Evolutionary conservation across 805 yeast species (phyloP), one percentile per base, ranked within the genome.

Genomic region (Phaffomyces opuntiae): DNA sequence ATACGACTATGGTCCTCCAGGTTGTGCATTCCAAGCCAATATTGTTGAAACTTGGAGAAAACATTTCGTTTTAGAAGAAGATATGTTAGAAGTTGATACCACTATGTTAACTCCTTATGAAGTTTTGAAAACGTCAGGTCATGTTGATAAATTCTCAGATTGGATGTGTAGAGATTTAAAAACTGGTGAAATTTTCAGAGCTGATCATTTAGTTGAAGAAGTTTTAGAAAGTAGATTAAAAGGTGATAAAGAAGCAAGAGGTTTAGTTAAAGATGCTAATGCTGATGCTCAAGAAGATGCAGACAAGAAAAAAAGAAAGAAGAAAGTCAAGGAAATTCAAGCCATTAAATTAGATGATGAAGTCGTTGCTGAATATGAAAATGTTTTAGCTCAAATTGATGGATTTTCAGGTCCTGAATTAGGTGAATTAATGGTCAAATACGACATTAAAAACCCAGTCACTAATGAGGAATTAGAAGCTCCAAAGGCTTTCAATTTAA

Each of bases 1-100:
- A 48, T 93, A 87, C 67, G 99, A 93, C 67, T 93, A 90, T 64
- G 99, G 99, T 72, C 99, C 99, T 52, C 97, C 99, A 65, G 99
- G 99, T 52, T 91, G 98, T 73, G 95, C 98, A 12, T 79, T 93
- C 69, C 98, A 91, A 74, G 96, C 97, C 60, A 91, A 93, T 67
- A 77, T 93, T 51, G 74, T 93, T 51, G 99, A 95, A 62, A 76
- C 79, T 42, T 93, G 99, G 99, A 85, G 98, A 74, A 91, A 90
- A 67, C 99, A 93, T 70, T 93, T 93, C 66, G 82, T 93, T 51
- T 73, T 95, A 55, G 98, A 93, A 70, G 99, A 93, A 72, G 98
- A 93, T 63, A 93, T 93, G 98, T 77, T 90, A 62, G 99, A 93
- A 70, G 97, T 93, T 51, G 99, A 95, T 73, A 83, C 95, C 68